phyloP scores from a whole-genome alignment of 805 yeast species.

The Starmerella apicola region DNA sequence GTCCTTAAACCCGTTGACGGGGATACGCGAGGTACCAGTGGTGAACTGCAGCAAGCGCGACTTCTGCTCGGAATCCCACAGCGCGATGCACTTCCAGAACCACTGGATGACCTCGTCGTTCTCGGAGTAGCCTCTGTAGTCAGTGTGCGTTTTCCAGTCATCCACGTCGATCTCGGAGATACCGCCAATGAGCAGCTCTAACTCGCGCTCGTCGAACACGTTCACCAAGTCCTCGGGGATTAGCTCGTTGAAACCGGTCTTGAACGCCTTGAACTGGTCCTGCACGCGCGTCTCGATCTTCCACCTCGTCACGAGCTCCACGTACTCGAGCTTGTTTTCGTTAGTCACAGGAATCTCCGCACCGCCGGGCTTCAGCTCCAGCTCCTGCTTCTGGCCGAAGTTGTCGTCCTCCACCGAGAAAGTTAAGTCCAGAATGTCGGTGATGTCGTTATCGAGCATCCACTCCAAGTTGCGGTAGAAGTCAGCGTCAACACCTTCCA shows the following conservation, averaged over 20 bases:
- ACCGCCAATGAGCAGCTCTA: slow-evolving; percentile 95
- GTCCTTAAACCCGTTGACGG: slow-evolving; percentile 97
- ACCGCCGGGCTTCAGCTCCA: slow-evolving; percentile 85
- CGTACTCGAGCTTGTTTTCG: slow-evolving; percentile 80
- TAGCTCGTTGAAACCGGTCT: slow-evolving; percentile 93
- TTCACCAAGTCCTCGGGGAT: slow-evolving; percentile 94
- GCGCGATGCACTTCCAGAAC: slow-evolving; percentile 92
- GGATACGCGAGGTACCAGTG: slow-evolving; percentile 97
- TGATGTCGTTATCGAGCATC: slow-evolving; percentile 91
- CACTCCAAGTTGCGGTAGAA: slow-evolving; percentile 88
- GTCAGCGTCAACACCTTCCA: slow-evolving; percentile 98
- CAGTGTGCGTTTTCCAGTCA: slow-evolving; percentile 99
- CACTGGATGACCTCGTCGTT: slow-evolving; percentile 93
- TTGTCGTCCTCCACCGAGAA: slow-evolving; percentile 80
- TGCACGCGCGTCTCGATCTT: slow-evolving; percentile 84
- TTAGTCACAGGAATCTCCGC: slow-evolving; percentile 82
- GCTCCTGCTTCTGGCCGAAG: slow-evolving; percentile 82
- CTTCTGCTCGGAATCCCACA: slow-evolving; percentile 94
- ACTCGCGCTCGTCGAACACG: slow-evolving; percentile 94
- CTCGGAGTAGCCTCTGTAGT: slow-evolving; percentile 95
- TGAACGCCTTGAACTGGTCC: slow-evolving; percentile 90
- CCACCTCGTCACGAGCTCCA: slow-evolving; percentile 92
- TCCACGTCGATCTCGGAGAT: slow-evolving; percentile 95
- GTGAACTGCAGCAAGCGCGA: slow-evolving; percentile 93
- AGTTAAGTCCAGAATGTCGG: slow-evolving; percentile 74